A percentile compares a stretch with the other conserved stretches of the same genome.
Evolutionary conservation across 345 rosid species (phyloP).

Genomic region (Salix exigua): DNA sequence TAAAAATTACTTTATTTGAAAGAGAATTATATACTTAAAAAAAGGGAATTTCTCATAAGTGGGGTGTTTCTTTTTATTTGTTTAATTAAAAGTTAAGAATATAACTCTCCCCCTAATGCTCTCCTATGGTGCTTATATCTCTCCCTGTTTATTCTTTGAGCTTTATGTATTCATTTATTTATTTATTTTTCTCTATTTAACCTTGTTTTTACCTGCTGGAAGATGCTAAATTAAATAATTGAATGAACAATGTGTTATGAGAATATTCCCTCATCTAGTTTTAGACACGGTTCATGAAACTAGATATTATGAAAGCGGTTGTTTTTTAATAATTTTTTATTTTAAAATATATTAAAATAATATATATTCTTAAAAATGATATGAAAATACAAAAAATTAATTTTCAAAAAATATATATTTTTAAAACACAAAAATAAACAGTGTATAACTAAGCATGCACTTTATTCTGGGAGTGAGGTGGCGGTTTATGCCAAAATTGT

Average conservation of each 20-base stretch:
- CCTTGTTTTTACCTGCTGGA: slow-evolving; percentile 6
- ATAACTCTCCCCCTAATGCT: slow-evolving; percentile 23
- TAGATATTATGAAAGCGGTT: not conserved
- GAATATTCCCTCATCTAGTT: slow-evolving; percentile 36
- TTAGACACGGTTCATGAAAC: slow-evolving; percentile 7
- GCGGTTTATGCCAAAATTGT: no score
- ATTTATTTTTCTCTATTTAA: slow-evolving; percentile 5
- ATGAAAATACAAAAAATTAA: no score
- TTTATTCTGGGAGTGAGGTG: no score
- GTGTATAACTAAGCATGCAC: no score
- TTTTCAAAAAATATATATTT: no score
- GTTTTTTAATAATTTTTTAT: no score
- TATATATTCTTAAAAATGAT: no score
- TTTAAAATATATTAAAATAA: no score
- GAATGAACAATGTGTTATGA: slow-evolving; percentile 17
- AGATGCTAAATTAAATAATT: slow-evolving; percentile 31
- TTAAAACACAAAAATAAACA: no score
- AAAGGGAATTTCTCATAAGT: slow-evolving; percentile 51
- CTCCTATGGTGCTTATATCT: slow-evolving; percentile 43
- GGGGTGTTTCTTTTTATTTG: slow-evolving; percentile 38
- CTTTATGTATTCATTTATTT: slow-evolving; percentile 1
- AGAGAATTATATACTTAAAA: slow-evolving; percentile 17
- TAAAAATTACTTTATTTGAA: slow-evolving; percentile 40
- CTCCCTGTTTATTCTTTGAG: slow-evolving; percentile 41
- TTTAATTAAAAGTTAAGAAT: slow-evolving; percentile 36